Evolutionary conservation across 2,329 filamentous ascomycete species (phyloP).

Genomic region (Fusarium equiseti): DNA sequence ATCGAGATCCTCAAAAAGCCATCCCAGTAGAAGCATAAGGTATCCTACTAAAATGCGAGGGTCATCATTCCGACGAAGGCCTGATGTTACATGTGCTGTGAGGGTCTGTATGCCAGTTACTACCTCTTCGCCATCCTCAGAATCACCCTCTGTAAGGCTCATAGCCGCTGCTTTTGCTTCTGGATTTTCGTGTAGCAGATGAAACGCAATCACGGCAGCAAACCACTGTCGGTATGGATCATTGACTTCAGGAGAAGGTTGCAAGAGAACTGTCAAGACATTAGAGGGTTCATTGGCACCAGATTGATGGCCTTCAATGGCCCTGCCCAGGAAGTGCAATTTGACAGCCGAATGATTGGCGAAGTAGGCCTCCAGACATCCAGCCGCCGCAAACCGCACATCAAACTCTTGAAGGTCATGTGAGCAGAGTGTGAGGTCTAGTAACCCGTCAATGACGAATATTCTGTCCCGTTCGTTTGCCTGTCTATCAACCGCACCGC

Average conservation of each 20-base stretch:
- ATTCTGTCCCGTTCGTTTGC: slow-evolving; percentile 70
- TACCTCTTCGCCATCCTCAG: slow-evolving; percentile 90
- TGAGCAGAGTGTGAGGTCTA: slow-evolving; percentile 82
- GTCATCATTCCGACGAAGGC: slow-evolving; percentile 81
- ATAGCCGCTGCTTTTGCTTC: slow-evolving; percentile 84
- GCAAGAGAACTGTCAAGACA: slow-evolving; percentile 84
- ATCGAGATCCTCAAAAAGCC: slow-evolving; percentile 92
- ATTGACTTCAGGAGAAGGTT: slow-evolving; percentile 69
- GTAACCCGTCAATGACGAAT: slow-evolving; percentile 92
- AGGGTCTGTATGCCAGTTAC: slow-evolving; percentile 93
- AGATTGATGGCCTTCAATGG: slow-evolving; percentile 86
- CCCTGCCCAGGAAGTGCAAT: slow-evolving; percentile 85
- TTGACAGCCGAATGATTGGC: slow-evolving; percentile 83
- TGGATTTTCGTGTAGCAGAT: slow-evolving; percentile 83
- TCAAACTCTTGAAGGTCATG: slow-evolving; percentile 78
- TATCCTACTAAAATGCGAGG: slow-evolving; percentile 85
- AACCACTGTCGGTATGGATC: slow-evolving; percentile 95
- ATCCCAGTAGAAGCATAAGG: slow-evolving; percentile 87
- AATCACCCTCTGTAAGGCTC: slow-evolving; percentile 88
- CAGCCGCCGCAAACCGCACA: slow-evolving; percentile 84
- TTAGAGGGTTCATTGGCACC: slow-evolving; percentile 88
- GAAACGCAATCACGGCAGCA: slow-evolving; percentile 86
- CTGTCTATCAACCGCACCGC: slow-evolving; percentile 54
- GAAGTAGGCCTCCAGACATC: slow-evolving; percentile 94
- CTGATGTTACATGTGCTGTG: slow-evolving; percentile 85